Conservation (phyloP, 2,329 filamentous ascomycete species). For the Penicillium sp. region DNA sequence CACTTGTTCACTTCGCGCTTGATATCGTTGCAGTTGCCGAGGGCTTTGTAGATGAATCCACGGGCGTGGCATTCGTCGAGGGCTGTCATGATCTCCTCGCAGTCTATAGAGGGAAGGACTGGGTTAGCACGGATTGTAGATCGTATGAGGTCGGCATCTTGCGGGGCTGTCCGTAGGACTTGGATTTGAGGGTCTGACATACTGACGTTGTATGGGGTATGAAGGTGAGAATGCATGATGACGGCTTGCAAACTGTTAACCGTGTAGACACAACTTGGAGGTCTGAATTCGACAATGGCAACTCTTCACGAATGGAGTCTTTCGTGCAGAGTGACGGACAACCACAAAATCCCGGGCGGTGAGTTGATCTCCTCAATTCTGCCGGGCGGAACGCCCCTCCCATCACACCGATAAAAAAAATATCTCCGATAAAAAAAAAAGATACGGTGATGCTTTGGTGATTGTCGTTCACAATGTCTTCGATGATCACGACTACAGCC, state of each 20-base stretch:
- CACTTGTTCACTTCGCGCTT: slow-evolving; percentile 87
- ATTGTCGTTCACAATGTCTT: slow-evolving; percentile 47
- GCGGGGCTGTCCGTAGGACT: not conserved
- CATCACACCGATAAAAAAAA: slow-evolving; percentile 36
- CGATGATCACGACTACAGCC: slow-evolving; percentile 77
- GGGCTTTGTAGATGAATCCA: slow-evolving; percentile 89
- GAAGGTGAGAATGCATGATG: slow-evolving; percentile 94
- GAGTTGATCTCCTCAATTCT: slow-evolving; percentile 34
- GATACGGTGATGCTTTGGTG: slow-evolving; percentile 24
- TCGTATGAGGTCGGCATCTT: slow-evolving; percentile 9
- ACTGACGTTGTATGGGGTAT: slow-evolving; percentile 92
- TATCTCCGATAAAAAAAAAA: slow-evolving; percentile 39
- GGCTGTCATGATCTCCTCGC: slow-evolving; percentile 89
- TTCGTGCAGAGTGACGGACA: not conserved
- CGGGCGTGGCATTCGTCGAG: slow-evolving; percentile 94
- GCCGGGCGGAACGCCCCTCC: slow-evolving; percentile 40
- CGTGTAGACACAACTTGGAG: not conserved
- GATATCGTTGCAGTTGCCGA: slow-evolving; percentile 86
- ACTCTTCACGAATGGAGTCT: not conserved
- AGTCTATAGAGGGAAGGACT: slow-evolving; percentile 64
- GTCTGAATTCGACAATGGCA: not conserved
- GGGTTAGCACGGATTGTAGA: slow-evolving; percentile 21
- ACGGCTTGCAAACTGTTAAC: slow-evolving; percentile 5
- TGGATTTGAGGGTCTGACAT: slow-evolving; percentile 39
- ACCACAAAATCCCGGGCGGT: slow-evolving; percentile 36